Percentiles rank a stretch among this genome's conserved stretches.
Conservation (phyloP, 2,329 filamentous ascomycete species). For the Tolypocladium amazonense region DNA sequence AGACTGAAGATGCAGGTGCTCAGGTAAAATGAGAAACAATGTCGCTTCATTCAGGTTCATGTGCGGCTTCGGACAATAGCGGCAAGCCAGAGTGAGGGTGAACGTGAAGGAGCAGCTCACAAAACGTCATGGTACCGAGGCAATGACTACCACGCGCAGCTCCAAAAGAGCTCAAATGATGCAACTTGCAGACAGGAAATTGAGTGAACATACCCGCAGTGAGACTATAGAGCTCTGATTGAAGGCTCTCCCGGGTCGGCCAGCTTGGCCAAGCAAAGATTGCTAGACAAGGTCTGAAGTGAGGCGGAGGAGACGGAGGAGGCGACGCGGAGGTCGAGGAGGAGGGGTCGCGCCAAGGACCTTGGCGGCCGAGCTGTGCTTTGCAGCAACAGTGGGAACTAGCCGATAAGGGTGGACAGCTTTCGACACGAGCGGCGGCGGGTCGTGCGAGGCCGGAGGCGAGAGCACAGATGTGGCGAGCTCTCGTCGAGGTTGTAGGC, state of each 20-base stretch:
- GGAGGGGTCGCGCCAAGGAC: constrained; percentile 1
- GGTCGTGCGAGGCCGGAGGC: not conserved
- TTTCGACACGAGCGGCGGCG: not conserved
- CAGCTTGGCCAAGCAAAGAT: not conserved
- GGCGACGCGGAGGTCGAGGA: not conserved
- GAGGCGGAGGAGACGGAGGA: not conserved
- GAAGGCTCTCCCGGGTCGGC: not conserved
- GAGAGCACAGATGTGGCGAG: not conserved
- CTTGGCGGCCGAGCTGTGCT: not conserved
- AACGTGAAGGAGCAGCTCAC: not conserved
- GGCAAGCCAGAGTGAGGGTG: not conserved
- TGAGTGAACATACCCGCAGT: not conserved
- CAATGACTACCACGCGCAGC: not conserved
- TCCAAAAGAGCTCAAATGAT: not conserved
- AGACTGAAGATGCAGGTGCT: not conserved
- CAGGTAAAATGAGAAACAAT: not conserved
- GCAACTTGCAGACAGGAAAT: not conserved
- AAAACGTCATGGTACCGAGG: not conserved
- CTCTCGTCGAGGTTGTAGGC: not conserved
- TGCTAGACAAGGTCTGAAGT: not conserved
- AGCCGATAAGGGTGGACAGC: too few relatives aligned
- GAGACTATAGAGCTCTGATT: not conserved
- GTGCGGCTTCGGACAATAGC: not conserved
- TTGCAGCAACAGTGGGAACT: not conserved
- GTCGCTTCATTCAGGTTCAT: not conserved